phyloP scores from a whole-genome alignment of 108 stramenopile species.

The Aureococcus anophagefferens region DNA sequence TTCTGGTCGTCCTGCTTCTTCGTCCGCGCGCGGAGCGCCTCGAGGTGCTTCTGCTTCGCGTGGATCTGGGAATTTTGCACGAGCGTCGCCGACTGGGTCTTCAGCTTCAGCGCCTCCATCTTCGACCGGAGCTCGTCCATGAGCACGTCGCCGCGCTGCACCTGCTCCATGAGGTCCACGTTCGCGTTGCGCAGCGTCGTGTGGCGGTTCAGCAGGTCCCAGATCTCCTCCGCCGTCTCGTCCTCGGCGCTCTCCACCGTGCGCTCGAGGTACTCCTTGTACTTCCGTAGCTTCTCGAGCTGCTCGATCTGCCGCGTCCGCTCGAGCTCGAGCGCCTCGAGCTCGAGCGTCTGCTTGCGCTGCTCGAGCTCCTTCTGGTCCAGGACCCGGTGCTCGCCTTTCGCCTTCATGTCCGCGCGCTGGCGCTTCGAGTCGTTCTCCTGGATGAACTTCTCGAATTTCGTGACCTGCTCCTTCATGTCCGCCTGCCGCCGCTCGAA shows the following conservation, averaged over 20 bases:
- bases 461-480: constrained; percentile 44
- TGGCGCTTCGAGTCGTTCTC: constrained; percentile 50
- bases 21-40: constrained; percentile 28
- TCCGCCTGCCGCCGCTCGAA: constrained; percentile 46
- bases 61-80: constrained; percentile 35
- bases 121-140: constrained; percentile 33
- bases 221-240: constrained; percentile 30
- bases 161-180: constrained; percentile 33
- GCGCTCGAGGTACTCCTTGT: constrained; percentile 35
- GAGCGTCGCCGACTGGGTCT: constrained; percentile 30
- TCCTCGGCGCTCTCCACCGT: constrained; percentile 36
- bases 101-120: constrained; percentile 26
- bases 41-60: constrained; percentile 31
- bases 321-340: constrained; percentile 22
- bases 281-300: constrained; percentile 25
- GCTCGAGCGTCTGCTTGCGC: constrained; percentile 1
- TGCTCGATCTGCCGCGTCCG: constrained; percentile 19
- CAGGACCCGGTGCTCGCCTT: constrained; percentile 28
- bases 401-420: constrained; percentile 46
- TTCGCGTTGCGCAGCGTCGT: constrained; percentile 36
- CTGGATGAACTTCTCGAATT: constrained; percentile 56
- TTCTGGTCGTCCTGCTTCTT: constrained; percentile 32
- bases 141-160: constrained; percentile 20
- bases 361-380: constrained; percentile 31
- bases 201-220: constrained; percentile 35